Evolutionary conservation across 805 yeast genomes (phyloP).

Genomic region (Saccharomycopsis oosterbeekiorum): DNA sequence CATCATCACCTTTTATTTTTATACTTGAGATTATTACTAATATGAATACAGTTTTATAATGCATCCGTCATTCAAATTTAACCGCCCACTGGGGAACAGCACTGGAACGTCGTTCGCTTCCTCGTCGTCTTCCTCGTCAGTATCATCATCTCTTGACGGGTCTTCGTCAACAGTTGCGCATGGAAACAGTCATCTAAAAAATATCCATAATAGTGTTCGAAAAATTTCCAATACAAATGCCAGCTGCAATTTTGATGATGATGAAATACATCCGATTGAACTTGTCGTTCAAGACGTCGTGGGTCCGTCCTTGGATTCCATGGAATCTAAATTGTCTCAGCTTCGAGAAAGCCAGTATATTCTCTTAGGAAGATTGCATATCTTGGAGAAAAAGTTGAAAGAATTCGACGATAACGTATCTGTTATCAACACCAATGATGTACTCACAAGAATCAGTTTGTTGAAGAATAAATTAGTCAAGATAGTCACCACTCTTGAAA

Average conservation of each 20-base stretch:
- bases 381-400: slow-evolving; percentile 4
- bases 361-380: slow-evolving; percentile 5
- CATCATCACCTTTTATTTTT: not conserved
- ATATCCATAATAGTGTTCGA: too few relatives aligned
- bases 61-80: not conserved
- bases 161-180: not conserved
- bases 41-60: not conserved
- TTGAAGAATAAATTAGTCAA: not conserved
- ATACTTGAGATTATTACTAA: too few relatives aligned
- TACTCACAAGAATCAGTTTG: not conserved
- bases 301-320: slow-evolving; percentile 14
- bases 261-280: slow-evolving; percentile 17
- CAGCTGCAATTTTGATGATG: not conserved
- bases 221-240: not conserved
- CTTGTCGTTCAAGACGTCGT: slow-evolving; percentile 15
- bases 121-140: not conserved
- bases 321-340: slow-evolving; percentile 8
- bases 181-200: not conserved
- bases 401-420: slow-evolving; percentile 5
- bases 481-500: slow-evolving; percentile 1
- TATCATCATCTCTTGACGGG: not conserved
- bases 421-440: slow-evolving; percentile 1
- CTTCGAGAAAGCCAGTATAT: slow-evolving; percentile 17
- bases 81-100: not conserved
- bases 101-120: not conserved